Base-by-base conservation (phyloP, 257 asterid species). In the Cinchona pubescens region DNA sequence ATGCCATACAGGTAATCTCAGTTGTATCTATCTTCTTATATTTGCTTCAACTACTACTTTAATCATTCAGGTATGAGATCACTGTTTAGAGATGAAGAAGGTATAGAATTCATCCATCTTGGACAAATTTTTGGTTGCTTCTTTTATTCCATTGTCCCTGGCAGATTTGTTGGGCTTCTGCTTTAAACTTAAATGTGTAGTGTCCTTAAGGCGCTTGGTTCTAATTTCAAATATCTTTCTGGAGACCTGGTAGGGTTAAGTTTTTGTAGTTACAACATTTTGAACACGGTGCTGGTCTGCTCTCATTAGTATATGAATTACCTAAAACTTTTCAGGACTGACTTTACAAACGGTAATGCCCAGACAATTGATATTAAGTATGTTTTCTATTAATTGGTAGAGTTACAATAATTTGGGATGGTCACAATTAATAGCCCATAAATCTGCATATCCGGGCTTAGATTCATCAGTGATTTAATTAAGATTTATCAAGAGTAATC, bases 1-100 rank as follows among this genome's bases (percentile, higher is more conserved):
- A 92, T 77, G 96, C 98, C 72, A 91, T 95, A 38, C 89, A 91
- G 97, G 99, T 95, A 81, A 73, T 19, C 16, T 23, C 42, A 32
- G 16, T 32, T 25, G 46, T 27, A 29, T 80, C 21, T 14, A 2
- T 55, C 16, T 14, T 53, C 55, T 77, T 70, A 23, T 34, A 30
- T 55, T 30, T 21, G 38, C 34, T 69, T n/a, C 35, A 55, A 4
- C 11, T 32, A 8, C 35, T 4, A 25, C 59, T 19, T 11, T 27
- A 23, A 21, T 32, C 29, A 49, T 42, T 61, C 37, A 35, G 14
- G 5, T 45, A 55, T 27, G 18, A 4, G 37, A 13, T 14, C 4
- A 13, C 37, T 59, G 18, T 34, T 66, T 66, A 66, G 46, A 38
- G 51, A 66, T 38, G 71, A 7, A 2, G 1, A 7, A 14, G 3